Evolutionary conservation across 2,329 filamentous ascomycete species (phyloP).

Genomic region (Cercospora zeina): DNA sequence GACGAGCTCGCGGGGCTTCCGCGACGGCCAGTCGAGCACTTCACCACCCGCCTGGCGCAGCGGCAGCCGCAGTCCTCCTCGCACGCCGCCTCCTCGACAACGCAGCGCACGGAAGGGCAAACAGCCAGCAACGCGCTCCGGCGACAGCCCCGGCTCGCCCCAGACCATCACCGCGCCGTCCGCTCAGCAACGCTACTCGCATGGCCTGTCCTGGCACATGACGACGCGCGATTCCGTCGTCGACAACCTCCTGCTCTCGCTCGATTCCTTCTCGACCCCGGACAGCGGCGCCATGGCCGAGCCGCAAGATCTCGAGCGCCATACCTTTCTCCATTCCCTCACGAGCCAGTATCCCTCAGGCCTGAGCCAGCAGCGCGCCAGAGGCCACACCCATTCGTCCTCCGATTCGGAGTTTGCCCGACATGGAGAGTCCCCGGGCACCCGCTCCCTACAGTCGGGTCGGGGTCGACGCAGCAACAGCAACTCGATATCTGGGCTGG

Average conservation of each 20-base stretch:
- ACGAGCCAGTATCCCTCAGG: constrained; percentile 16
- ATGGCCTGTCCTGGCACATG: constrained; percentile 80
- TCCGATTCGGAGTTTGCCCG: constrained; percentile 61
- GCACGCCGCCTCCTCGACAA: constrained; percentile 20
- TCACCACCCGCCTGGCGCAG: constrained; percentile 4
- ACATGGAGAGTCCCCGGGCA: constrained; percentile 40
- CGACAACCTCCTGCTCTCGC: constrained; percentile 89
- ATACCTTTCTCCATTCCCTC: constrained; percentile 26
- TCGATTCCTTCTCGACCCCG: constrained; percentile 70
- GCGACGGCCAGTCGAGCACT: background rate
- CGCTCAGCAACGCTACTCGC: constrained; percentile 56
- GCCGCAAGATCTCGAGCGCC: constrained; percentile 27
- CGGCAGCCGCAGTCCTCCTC: constrained; percentile 16
- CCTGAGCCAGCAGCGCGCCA: constrained; percentile 44
- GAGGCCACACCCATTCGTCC: constrained; percentile 62
- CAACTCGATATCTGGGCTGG: constrained; percentile 63
- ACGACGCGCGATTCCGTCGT: constrained; percentile 88
- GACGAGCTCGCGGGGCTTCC: constrained; percentile 17
- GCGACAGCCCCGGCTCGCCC: constrained; percentile 13
- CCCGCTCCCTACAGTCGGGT: constrained; percentile 27
- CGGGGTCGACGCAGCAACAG: constrained; percentile 72
- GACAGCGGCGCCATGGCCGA: constrained; percentile 24
- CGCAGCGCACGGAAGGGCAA: constrained; percentile 21
- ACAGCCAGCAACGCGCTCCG: constrained; percentile 15
- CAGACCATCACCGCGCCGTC: constrained; percentile 8